Conservation (phyloP, 192 early-diverging fungal genomes). For the Rhizophagus sp. region DNA sequence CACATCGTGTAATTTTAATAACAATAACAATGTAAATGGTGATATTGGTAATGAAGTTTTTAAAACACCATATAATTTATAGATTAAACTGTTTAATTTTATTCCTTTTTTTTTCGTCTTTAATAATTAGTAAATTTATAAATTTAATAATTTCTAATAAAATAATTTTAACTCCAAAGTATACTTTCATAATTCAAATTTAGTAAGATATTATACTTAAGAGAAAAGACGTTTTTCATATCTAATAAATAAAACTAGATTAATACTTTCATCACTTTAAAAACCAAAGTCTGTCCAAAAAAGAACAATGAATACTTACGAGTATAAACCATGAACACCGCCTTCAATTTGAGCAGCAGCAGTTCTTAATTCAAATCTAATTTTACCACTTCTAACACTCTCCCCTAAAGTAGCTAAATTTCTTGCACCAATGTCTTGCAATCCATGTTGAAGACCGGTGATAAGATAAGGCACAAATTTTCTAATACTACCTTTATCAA, state of each 20-base stretch:
- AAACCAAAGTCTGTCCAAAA: not conserved
- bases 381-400: slow-evolving; percentile 64
- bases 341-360: slow-evolving; percentile 95
- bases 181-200: too few species aligned
- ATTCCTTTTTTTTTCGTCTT: too few species aligned
- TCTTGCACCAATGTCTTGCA: slow-evolving; percentile 94
- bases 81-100: not conserved
- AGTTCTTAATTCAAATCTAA: slow-evolving; percentile 94
- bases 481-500: slow-evolving; percentile 96
- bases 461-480: slow-evolving; percentile 91
- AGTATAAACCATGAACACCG: slow-evolving; percentile 89
- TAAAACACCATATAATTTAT: not conserved
- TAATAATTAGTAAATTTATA: too few species aligned
- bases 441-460: slow-evolving; percentile 93
- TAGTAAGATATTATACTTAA: not conserved
- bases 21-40: not conserved
- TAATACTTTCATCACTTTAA: not conserved
- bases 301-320: slow-evolving; percentile 43
- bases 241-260: not conserved
- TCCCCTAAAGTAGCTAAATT: slow-evolving; percentile 68
- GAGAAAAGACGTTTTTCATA: slow-evolving; percentile 19
- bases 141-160: too few species aligned
- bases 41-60: not conserved
- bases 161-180: too few species aligned
- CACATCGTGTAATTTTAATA: not conserved